Conservation (phyloP, 345 rosid species). For the Linum trigynum region DNA sequence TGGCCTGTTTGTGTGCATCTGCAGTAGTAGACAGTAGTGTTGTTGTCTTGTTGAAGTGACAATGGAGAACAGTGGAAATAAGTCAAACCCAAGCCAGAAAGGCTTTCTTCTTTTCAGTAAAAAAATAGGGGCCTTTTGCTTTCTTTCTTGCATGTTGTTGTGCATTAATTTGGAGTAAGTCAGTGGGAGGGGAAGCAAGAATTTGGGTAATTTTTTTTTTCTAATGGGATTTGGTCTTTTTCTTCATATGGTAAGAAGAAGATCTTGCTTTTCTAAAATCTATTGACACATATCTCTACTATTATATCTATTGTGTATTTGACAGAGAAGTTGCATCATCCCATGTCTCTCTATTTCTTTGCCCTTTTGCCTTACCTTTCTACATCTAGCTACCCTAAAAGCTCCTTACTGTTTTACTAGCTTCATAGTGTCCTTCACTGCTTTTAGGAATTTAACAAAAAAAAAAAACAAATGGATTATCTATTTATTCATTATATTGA, state of each 20-base stretch:
- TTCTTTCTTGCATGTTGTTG: no score
- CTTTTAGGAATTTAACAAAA: background rate
- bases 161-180: background rate
- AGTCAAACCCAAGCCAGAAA: background rate
- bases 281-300: background rate
- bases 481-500: no score
- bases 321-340: background rate
- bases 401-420: background rate
- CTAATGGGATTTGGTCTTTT: background rate
- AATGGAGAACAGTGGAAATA: background rate
- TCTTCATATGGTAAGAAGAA: background rate
- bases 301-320: background rate
- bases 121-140: no score
- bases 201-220: background rate
- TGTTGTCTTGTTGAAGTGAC: background rate
- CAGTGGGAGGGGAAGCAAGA: background rate
- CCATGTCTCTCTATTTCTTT: no score
- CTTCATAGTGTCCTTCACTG: background rate
- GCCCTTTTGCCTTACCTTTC: background rate
- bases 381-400: background rate
- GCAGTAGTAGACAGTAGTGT: no score
- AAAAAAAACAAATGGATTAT: no score
- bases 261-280: background rate
- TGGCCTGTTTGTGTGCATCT: no score
- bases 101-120: background rate